Evolutionary conservation across 805 yeast species (phyloP).

Genomic region (Yarrowia phangngaensis): DNA sequence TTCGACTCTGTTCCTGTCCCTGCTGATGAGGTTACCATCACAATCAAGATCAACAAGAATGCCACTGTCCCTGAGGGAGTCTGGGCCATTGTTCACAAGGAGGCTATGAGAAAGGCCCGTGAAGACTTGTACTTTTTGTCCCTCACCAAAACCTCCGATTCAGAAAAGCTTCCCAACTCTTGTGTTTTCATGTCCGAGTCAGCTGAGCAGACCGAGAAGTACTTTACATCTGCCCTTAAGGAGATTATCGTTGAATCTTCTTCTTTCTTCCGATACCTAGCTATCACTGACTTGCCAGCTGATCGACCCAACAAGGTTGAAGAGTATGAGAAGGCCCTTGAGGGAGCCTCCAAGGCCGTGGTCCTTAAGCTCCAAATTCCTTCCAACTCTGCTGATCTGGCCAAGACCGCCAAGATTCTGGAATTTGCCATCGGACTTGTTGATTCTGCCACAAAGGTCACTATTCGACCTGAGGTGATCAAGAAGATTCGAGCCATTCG

Average conservation of each 20-base stretch:
- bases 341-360: constrained; percentile 34
- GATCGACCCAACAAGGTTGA: constrained; percentile 60
- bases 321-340: constrained; percentile 49
- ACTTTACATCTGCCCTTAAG: constrained; percentile 49
- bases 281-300: constrained; percentile 80
- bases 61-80: constrained; percentile 64
- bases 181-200: constrained; percentile 88
- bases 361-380: constrained; percentile 56
- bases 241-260: constrained; percentile 47
- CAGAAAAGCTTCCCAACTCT: constrained; percentile 66
- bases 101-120: constrained; percentile 72
- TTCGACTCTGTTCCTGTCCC: constrained; percentile 46
- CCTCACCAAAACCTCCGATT: constrained; percentile 72
- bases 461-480: constrained; percentile 66
- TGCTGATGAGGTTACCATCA: constrained; percentile 56
- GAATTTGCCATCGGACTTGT: constrained; percentile 56
- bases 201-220: constrained; percentile 68
- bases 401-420: constrained; percentile 49
- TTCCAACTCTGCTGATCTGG: constrained; percentile 48
- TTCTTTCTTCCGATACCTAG: constrained; percentile 57
- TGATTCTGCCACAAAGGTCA: constrained; percentile 51
- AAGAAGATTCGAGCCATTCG: constrained; percentile 77
- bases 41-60: constrained; percentile 56
- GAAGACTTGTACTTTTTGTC: constrained; percentile 75
- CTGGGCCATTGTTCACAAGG: constrained; percentile 80